Evolutionary conservation across 805 yeast species (phyloP).

Genomic region (Ogataea wickerhamii): DNA sequence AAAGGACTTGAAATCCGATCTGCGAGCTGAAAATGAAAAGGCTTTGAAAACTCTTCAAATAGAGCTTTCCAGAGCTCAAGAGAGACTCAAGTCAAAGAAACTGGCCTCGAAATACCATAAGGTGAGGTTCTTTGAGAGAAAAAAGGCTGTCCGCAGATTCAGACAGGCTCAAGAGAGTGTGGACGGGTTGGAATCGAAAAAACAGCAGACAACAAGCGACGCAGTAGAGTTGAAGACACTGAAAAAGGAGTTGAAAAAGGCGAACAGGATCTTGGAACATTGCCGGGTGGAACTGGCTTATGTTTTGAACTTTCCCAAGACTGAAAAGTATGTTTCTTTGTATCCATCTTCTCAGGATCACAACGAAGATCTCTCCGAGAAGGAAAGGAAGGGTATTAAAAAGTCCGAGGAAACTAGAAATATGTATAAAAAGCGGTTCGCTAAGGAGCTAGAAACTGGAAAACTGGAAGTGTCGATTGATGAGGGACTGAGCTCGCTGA

Average conservation of each 20-base stretch:
- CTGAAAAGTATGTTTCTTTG: slow-evolving; percentile 74
- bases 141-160: slow-evolving; percentile 74
- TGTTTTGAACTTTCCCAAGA: slow-evolving; percentile 70
- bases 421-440: slow-evolving; percentile 50
- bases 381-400: slow-evolving; percentile 41
- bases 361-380: slow-evolving; percentile 31
- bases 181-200: slow-evolving; percentile 34
- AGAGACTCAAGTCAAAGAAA: slow-evolving; percentile 38
- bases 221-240: slow-evolving; percentile 23
- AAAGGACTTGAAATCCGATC: slow-evolving; percentile 54
- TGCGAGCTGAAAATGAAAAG: slow-evolving; percentile 45
- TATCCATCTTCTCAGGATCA: slow-evolving; percentile 47
- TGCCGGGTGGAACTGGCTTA: slow-evolving; percentile 71
- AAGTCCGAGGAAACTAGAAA: slow-evolving; percentile 41
- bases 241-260: slow-evolving; percentile 31
- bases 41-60: slow-evolving; percentile 44
- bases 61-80: slow-evolving; percentile 42
- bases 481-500: slow-evolving; percentile 33
- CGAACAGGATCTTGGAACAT: slow-evolving; percentile 49
- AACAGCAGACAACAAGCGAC: slow-evolving; percentile 9
- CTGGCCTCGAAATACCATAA: slow-evolving; percentile 77
- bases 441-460: slow-evolving; percentile 47
- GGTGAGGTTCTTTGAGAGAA: slow-evolving; percentile 87
- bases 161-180: slow-evolving; percentile 45
- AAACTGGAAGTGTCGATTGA: slow-evolving; percentile 51